phyloP scores from a whole-genome alignment of 169 alveolate species.

The Plasmodium gaboni region DNA sequence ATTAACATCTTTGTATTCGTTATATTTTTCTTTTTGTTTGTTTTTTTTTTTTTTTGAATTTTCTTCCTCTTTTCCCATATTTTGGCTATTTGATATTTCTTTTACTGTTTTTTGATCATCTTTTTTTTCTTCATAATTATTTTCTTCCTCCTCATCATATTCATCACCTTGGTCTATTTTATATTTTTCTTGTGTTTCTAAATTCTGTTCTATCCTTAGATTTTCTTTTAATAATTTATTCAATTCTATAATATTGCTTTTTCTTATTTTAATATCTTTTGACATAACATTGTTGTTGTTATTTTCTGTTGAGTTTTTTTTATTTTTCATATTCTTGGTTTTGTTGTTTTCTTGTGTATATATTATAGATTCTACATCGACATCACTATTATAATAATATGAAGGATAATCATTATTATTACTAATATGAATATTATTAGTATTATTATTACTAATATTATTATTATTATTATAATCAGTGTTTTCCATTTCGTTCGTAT shows the following conservation, averaged over 20 bases:
- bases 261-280: slow-evolving; percentile 34
- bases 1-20: not conserved
- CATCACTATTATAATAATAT: too few species aligned
- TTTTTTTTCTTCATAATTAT: not conserved
- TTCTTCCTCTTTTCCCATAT: slow-evolving; percentile 2
- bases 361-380: too few species aligned
- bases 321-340: slow-evolving; percentile 22
- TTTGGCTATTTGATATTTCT: not conserved
- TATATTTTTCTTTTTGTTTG: not conserved
- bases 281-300: slow-evolving; percentile 3
- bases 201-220: slow-evolving; percentile 38
- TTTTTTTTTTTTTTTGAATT: slow-evolving; percentile 1
- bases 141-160: slow-evolving; percentile 4
- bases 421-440: too few species aligned
- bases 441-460: too few species aligned
- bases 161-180: slow-evolving; percentile 9
- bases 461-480: not conserved
- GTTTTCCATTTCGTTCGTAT: too few species aligned
- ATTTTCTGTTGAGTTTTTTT: slow-evolving; percentile 6
- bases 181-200: slow-evolving; percentile 14
- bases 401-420: too few species aligned
- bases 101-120: not conserved
- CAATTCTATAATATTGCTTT: slow-evolving; percentile 27
- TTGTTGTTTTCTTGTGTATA: not conserved
- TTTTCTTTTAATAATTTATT: slow-evolving; percentile 34